Conservation (phyloP, 139 green algal genomes). For the Chlorella ohadii region DNA sequence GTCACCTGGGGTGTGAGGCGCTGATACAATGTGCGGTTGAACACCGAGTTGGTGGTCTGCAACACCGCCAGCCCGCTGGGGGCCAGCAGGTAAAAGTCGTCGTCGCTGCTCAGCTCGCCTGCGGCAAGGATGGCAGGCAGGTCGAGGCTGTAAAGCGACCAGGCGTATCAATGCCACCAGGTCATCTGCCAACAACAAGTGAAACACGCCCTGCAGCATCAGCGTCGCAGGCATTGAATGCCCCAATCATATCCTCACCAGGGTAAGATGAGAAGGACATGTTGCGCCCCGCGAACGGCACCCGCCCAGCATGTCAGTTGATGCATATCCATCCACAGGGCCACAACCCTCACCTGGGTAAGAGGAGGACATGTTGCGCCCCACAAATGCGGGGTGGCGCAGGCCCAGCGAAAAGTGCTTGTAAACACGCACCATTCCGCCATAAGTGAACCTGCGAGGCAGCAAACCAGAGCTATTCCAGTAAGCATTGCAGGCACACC, state of each 20-base stretch:
- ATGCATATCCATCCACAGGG: too few species aligned
- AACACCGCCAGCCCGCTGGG: slow-evolving; percentile 55
- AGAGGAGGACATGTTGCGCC: slow-evolving; percentile 50
- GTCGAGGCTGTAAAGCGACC: too few species aligned
- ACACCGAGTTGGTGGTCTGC: slow-evolving; percentile 68
- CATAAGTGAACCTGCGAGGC: slow-evolving; percentile 46
- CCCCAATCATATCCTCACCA: too few species aligned
- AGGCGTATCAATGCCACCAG: too few species aligned
- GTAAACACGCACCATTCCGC: slow-evolving; percentile 65
- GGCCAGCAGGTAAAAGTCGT: slow-evolving; percentile 66
- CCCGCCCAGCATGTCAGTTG: too few species aligned
- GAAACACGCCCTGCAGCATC: too few species aligned
- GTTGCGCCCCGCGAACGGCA: too few species aligned
- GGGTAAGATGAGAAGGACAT: background rate
- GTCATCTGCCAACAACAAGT: too few species aligned
- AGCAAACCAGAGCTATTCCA: too few species aligned
- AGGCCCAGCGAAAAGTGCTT: slow-evolving; percentile 69
- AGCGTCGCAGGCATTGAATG: too few species aligned
- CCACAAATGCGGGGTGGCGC: slow-evolving; percentile 8
- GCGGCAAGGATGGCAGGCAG: background rate
- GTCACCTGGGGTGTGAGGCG: slow-evolving; percentile 33
- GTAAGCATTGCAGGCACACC: too few species aligned
- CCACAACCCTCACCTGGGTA: slow-evolving; percentile 66
- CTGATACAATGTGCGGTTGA: slow-evolving; percentile 55
- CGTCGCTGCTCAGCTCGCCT: slow-evolving; percentile 47